These are phyloP conservation scores for Amylocystis lapponica DNA, from an alignment of 768 basidiomycete species.

Conservation along the genomic window DNA sequence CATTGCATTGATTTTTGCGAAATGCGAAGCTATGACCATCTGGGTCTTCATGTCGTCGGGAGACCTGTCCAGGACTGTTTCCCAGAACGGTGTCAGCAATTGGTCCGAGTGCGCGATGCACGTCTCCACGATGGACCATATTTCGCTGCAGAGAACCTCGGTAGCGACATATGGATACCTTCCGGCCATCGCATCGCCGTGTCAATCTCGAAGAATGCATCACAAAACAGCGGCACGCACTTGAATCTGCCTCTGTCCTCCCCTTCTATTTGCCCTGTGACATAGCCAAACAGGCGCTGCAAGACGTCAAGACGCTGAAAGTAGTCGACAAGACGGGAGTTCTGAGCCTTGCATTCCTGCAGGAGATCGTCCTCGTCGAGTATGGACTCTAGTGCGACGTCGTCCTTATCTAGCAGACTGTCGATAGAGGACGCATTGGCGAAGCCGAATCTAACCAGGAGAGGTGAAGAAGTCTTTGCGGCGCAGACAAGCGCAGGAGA, in stretches of 20 bases:
- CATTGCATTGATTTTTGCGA: constrained; percentile 88
- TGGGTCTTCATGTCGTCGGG: constrained; percentile 84
- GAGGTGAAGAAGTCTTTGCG: constrained; percentile 10
- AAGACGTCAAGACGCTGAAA: constrained; percentile 79
- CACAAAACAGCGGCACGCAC: constrained; percentile 40
- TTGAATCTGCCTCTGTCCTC: constrained; percentile 77
- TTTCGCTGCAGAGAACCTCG: constrained; percentile 92
- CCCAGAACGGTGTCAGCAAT: constrained; percentile 87
- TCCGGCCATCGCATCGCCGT: constrained; percentile 5
- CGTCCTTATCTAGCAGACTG: constrained; percentile 84
- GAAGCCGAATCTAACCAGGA: constrained; percentile 71
- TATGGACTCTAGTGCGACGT: constrained; percentile 83
- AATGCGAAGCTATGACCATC: constrained; percentile 86
- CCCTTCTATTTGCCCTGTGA: constrained; percentile 80
- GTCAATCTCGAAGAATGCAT: constrained; percentile 1
- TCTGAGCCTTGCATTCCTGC: constrained; percentile 94
- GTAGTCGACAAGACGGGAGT: constrained; percentile 83
- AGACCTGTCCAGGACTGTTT: constrained; percentile 72
- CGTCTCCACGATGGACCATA: constrained; percentile 92
- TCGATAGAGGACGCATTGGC: constrained; percentile 87
- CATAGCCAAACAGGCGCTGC: constrained; percentile 75
- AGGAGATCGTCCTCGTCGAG: constrained; percentile 92
- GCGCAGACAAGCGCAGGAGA: constrained; percentile 6
- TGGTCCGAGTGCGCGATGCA: constrained; percentile 67
- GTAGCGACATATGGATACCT: constrained; percentile 93